Base-by-base conservation (phyloP, 176 grass and related monocot species). In the Eleusine coracana region DNA sequence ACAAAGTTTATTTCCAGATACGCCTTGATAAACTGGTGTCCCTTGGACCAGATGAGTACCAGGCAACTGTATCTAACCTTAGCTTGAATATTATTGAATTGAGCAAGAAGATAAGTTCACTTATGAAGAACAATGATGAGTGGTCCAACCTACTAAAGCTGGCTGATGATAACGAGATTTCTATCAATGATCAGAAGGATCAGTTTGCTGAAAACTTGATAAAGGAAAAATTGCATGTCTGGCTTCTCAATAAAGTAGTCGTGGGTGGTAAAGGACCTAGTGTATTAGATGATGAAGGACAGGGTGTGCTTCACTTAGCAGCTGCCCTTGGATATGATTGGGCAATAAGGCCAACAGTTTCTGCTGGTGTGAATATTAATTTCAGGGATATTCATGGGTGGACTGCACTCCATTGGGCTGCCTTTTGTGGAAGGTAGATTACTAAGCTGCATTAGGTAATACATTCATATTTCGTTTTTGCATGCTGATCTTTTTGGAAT, bases 321-420 rank as follows among this genome's bases (percentile, higher is more conserved):
- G 92, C 85, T 80, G 86, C 95, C 71, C 92, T 94, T 34, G 92
- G 95, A 49, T 97, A 92, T 89, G 95, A 91, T 86, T 97, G 95
- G 95, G 90, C 81, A 50, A 80, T 94, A 75, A 77, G 78, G 36
- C 88, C 92, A 51, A 94, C 91, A 49, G 45, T 94, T 83, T 70
- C 83, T 71, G 81, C 84, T 58, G 90, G 95, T 11, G 82, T 97
- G 78, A 97, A 86, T 81, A 85, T 93, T 73, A 97, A 89, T 85
- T 92, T 94, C 77, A 89, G 92, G 90, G 92, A 97, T 92, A 66
- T 77, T 80, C 86, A 87, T 82, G 95, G 95, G 71, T 84, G 92
- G 92, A 97, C 95, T 45, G 90, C 84, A 60, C 85, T 97, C 64
- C 95, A 97, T 74, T 97, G 95, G 95, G 88, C 92, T 88, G 90